A percentile compares a stretch with the other conserved stretches of the same genome.
Evolutionary conservation across 2,329 filamentous ascomycete genomes (phyloP).

Genomic region (Tolypocladium ophioglossoides): DNA sequence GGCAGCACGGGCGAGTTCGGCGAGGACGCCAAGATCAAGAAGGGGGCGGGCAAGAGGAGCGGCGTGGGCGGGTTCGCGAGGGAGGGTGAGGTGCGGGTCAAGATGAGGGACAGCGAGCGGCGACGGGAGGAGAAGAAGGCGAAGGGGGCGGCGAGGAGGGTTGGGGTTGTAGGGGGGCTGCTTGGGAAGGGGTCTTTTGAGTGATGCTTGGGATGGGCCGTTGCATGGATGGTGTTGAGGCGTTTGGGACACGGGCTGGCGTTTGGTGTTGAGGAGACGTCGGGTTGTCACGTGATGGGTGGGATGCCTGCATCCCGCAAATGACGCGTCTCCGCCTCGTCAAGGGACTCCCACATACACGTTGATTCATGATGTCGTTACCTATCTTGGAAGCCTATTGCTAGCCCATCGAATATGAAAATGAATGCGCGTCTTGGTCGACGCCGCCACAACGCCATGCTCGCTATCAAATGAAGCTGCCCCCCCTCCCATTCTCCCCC

Average conservation of each 20-base stretch:
- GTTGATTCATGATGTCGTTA: neutral
- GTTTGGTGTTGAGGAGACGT: neutral
- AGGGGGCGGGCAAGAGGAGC: conserved; percentile 48
- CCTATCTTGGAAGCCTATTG: neutral
- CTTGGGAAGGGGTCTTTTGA: conserved; percentile 41
- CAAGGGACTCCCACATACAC: neutral
- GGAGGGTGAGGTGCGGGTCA: conserved; percentile 45
- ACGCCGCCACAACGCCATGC: neutral
- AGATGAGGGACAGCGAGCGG: conserved; percentile 45
- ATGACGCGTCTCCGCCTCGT: neutral
- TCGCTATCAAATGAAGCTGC: neutral
- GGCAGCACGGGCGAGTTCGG: conserved; percentile 26
- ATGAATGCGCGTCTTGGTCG: neutral
- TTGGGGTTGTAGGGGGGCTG: conserved; percentile 46
- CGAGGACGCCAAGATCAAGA: conserved; percentile 46
- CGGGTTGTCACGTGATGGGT: too few species aligned
- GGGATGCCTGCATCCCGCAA: neutral
- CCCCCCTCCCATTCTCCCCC: too few species aligned
- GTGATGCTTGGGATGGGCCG: conserved; percentile 6
- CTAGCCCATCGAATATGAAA: neutral
- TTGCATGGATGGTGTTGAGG: neutral
- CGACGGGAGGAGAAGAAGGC: conserved; percentile 47
- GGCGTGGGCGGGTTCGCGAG: conserved; percentile 51
- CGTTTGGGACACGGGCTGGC: neutral
- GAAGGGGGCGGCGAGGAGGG: conserved; percentile 45